A percentile compares a stretch with the other conserved stretches of the same genome.
Evolutionary conservation across 768 basidiomycete genomes (phyloP).

Genomic region (Udeniomyces megalosporus): DNA sequence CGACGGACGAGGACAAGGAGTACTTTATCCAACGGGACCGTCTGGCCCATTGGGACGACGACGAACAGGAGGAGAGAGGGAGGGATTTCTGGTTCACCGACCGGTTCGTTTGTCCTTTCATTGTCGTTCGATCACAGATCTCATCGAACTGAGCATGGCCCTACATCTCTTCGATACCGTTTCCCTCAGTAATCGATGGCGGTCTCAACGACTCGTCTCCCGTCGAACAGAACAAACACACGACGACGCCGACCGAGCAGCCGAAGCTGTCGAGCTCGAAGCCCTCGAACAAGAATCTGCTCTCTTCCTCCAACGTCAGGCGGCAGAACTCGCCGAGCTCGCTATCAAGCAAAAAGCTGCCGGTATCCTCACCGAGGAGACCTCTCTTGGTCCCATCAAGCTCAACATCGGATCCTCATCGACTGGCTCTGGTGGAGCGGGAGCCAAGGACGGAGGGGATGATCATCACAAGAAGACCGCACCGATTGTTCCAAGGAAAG

Average conservation of each 20-base stretch:
- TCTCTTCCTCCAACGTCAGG: constrained; percentile 78
- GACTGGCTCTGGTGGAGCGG: constrained; percentile 19
- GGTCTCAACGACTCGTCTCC: constrained; percentile 51
- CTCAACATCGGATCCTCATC: constrained; percentile 56
- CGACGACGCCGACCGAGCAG: constrained; percentile 67
- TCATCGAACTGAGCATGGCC: not conserved
- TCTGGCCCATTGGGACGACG: constrained; percentile 55
- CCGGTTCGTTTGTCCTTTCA: constrained; percentile 39
- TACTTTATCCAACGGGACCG: constrained; percentile 58
- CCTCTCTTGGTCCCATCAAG: constrained; percentile 59
- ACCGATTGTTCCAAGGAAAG: constrained; percentile 31
- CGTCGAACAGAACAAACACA: constrained; percentile 36
- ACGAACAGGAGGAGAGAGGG: constrained; percentile 86
- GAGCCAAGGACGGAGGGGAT: constrained; percentile 18
- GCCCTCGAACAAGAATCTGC: constrained; percentile 80
- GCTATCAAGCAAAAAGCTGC: constrained; percentile 82
- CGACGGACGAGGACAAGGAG: constrained; percentile 58
- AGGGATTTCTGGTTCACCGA: constrained; percentile 87
- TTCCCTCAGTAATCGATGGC: constrained; percentile 62
- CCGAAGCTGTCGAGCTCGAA: constrained; percentile 62
- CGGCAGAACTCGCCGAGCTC: constrained; percentile 87
- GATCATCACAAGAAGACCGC: constrained; percentile 31
- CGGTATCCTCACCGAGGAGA: constrained; percentile 71
- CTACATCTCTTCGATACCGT: not conserved
- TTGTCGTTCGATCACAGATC: not conserved